Percentiles rank a stretch among this genome's conserved stretches.
These are phyloP conservation scores for Russula earlei DNA, from an alignment of 768 basidiomycete species.

Conservation along the genomic window DNA sequence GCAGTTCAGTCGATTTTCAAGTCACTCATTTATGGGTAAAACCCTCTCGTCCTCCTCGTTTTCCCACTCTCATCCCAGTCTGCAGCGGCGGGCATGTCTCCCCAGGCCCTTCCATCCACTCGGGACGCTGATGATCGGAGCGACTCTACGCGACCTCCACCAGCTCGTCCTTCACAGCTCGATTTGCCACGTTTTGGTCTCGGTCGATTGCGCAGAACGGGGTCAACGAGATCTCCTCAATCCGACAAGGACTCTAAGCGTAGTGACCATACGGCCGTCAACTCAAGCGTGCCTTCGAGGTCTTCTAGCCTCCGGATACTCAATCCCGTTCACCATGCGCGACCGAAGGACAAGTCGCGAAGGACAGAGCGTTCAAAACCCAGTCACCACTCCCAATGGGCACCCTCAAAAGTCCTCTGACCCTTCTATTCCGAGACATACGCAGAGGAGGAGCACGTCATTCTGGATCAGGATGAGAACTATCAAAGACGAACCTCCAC, in stretches of 20 bases:
- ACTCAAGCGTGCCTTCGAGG: conserved; percentile 10
- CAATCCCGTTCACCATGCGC: neutral
- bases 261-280: neutral
- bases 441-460: conserved; percentile 27
- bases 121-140: neutral
- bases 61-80: neutral
- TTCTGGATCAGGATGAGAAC: conserved; percentile 21
- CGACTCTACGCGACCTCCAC: neutral
- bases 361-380: conserved; percentile 3
- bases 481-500: neutral
- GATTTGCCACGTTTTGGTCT: neutral
- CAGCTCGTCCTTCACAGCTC: neutral
- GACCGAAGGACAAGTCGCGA: conserved; percentile 1
- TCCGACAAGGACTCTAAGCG: neutral
- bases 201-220: neutral
- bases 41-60: neutral
- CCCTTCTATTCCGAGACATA: neutral
- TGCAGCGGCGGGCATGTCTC: neutral
- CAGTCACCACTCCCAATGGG: neutral
- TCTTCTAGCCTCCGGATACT: neutral
- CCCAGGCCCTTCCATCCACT: neutral
- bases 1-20: neutral
- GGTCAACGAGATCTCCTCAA: neutral
- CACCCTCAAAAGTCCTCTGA: neutral
- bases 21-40: neutral